Evolutionary conservation across 768 basidiomycete species (phyloP), one percentile per base, ranked within the genome.

Genomic region (Exidia glandulosa): DNA sequence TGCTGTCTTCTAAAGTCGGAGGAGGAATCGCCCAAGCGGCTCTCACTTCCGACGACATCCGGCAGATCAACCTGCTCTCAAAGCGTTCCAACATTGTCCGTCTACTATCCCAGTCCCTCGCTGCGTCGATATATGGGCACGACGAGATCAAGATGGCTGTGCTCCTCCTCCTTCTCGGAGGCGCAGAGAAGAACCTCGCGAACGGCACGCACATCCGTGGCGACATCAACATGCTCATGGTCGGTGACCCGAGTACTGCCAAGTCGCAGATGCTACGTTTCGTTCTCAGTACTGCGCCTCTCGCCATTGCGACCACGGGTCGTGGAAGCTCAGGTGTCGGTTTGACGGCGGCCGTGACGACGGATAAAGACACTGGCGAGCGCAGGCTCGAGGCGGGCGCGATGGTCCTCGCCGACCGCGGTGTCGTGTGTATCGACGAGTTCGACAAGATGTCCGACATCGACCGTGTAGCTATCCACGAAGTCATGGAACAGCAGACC

Each of bases 361-460:
- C 90, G 7, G 96, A 99, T 75, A 90, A 89, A 71, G 96, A 99
- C 69, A 98, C 96, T 16, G 95, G 94, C 58, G 96, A 99, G 70
- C 84, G 96, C 61, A 79, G 96, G 63, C 81, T 99, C 57, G 96
- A 99, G 76, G 96, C 96, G 3, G 96, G 96, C 48, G 96, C 96
- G 13, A 99, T 99, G 96, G 96, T 99, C 58, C 86, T 99, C 61
- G 96, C 96, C 31, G 96, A 99, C 73, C 86, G 95, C 66, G 96
- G 96, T 19, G 94, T 99, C 25, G 95, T 99, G 50, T 99, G 96
- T 72, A 98, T 99, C 66, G 96, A 99, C 73, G 96, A 99, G 74
- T 99, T 99, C 68, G 96, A 99, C 81, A 99, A 99, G 73, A 98
- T 99, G 96, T 94, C 92, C 30, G 96, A 99, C 69, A 81, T 98